Evolutionary conservation across 192 early-diverging fungal genomes (phyloP).

Genomic region (Thoreauomyces humboldtii): DNA sequence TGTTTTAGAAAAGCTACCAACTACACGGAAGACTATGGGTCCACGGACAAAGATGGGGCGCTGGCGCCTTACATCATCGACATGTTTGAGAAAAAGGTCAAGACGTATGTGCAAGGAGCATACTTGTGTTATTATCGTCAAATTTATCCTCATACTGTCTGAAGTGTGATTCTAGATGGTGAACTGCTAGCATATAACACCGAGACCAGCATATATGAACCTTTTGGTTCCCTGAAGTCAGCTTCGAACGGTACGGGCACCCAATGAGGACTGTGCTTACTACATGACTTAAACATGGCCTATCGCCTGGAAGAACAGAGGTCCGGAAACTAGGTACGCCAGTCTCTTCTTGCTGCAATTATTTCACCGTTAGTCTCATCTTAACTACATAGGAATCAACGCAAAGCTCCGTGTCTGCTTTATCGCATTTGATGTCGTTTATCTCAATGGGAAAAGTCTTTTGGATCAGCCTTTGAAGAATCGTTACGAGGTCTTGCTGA

Average conservation of each 20-base stretch:
- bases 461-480: slow-evolving; percentile 54
- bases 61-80: slow-evolving; percentile 56
- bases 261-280: background rate
- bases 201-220: slow-evolving; percentile 54
- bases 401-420: slow-evolving; percentile 45
- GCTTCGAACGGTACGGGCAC: slow-evolving; percentile 52
- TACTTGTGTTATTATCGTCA: background rate
- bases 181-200: slow-evolving; percentile 76
- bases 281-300: background rate
- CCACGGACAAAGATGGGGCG: slow-evolving; percentile 48
- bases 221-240: slow-evolving; percentile 75
- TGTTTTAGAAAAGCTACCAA: slow-evolving; percentile 62
- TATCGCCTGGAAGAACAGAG: background rate
- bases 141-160: background rate
- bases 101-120: slow-evolving; percentile 26
- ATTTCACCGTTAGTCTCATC: too few species aligned
- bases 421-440: slow-evolving; percentile 74
- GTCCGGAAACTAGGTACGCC: background rate
- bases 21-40: slow-evolving; percentile 71
- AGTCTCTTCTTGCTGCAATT: background rate
- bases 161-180: slow-evolving; percentile 74
- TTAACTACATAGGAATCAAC: too few species aligned
- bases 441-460: slow-evolving; percentile 62
- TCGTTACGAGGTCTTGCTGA: slow-evolving; percentile 50
- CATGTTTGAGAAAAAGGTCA: slow-evolving; percentile 44